Conservation (phyloP, 1,284 basidiomycete genomes). For the Ceratorhiza oryzae-sativae region DNA sequence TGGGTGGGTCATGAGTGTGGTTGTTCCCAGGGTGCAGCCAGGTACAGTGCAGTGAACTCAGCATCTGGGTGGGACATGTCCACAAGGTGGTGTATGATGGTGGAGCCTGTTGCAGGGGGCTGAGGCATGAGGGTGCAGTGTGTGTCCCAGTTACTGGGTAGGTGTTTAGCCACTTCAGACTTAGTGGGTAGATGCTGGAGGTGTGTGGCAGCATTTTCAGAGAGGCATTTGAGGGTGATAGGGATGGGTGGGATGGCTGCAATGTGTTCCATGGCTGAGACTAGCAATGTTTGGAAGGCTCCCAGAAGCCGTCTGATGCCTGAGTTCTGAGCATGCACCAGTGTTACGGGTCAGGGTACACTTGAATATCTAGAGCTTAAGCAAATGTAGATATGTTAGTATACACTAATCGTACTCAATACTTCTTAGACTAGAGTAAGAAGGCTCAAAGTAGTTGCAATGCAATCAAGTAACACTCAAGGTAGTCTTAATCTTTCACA, state of each 20-base stretch:
- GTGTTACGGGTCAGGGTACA: too few species aligned
- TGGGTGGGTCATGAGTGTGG: neutral
- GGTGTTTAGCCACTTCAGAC: neutral
- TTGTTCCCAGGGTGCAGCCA: neutral
- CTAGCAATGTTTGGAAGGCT: slow-evolving; percentile 51
- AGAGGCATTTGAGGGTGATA: slow-evolving; percentile 42
- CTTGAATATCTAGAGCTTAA: too few species aligned
- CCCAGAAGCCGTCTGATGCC: slow-evolving; percentile 50
- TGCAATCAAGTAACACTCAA: too few species aligned
- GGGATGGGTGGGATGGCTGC: slow-evolving; percentile 49
- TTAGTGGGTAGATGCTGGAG: neutral
- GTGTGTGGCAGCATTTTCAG: slow-evolving; percentile 8
- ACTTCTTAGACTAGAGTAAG: too few species aligned
- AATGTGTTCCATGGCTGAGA: slow-evolving; percentile 49
- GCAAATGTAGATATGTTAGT: too few species aligned
- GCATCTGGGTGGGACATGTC: neutral
- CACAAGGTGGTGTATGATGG: neutral
- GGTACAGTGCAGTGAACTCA: neutral
- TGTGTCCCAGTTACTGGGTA: neutral
- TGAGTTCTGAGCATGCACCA: slow-evolving; percentile 48
- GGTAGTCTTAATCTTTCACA: too few species aligned
- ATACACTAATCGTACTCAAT: too few species aligned
- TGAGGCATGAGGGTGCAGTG: neutral
- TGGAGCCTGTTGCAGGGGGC: neutral
- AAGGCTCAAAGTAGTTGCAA: too few species aligned